Conservation (phyloP, 2,329 filamentous ascomycete genomes). For the Monosporascus sp. region DNA sequence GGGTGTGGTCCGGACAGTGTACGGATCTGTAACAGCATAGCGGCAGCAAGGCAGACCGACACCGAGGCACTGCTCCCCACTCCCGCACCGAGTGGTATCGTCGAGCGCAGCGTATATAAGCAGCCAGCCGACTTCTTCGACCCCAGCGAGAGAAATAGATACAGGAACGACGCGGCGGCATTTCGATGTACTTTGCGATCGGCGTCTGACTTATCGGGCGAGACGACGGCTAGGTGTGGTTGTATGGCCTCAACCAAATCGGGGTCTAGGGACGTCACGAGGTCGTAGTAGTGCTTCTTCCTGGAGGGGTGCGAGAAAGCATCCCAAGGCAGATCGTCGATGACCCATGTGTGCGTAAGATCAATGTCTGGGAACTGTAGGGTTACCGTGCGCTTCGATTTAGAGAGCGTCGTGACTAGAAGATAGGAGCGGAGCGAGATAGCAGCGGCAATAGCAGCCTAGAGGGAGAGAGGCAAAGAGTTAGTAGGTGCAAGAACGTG, state of each 20-base stretch:
- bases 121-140: conserved; percentile 73
- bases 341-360: conserved; percentile 87
- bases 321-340: conserved; percentile 84
- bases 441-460: conserved; percentile 89
- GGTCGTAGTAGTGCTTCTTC: conserved; percentile 93
- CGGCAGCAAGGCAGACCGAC: conserved; percentile 79
- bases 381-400: conserved; percentile 82
- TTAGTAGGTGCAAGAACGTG: neutral
- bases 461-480: conserved; percentile 3
- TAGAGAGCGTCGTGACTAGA: conserved; percentile 88
- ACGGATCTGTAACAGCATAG: conserved; percentile 80
- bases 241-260: conserved; percentile 77
- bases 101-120: conserved; percentile 86
- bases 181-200: conserved; percentile 78
- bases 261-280: conserved; percentile 76
- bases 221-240: conserved; percentile 71
- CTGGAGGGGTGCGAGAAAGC: conserved; percentile 73
- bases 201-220: conserved; percentile 58
- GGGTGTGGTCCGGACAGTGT: conserved; percentile 86
- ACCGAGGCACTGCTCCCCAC: conserved; percentile 94
- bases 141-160: conserved; percentile 84
- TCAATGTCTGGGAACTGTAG: conserved; percentile 89
- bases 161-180: conserved; percentile 82
- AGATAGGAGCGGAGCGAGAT: conserved; percentile 95
- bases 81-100: conserved; percentile 86